These are phyloP conservation scores for Coniella lustricola DNA, from an alignment of 2,329 filamentous ascomycete genomes.

Conservation along the genomic window DNA sequence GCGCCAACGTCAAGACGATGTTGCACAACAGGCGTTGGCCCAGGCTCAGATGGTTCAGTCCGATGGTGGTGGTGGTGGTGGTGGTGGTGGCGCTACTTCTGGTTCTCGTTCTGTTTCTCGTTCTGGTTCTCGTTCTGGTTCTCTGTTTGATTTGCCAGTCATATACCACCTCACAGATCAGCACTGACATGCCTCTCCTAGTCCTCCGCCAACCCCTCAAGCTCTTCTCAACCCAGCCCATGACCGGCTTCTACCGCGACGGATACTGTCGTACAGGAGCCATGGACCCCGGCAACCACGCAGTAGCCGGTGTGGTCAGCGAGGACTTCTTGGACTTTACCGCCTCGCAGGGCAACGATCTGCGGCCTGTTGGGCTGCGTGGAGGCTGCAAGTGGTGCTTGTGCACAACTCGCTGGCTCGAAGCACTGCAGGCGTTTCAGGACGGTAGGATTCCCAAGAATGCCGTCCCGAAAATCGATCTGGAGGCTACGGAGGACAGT, in stretches of 20 bases:
- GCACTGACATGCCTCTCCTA: conserved; percentile 19
- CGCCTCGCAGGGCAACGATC: conserved; percentile 51
- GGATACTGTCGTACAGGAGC: conserved; percentile 50
- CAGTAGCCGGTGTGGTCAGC: conserved; percentile 49
- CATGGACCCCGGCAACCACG: conserved; percentile 52
- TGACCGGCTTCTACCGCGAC: conserved; percentile 55
- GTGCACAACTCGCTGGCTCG: conserved; percentile 52
- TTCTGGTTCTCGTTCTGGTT: too few species aligned
- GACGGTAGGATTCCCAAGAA: conserved; percentile 29
- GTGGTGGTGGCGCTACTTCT: too few species aligned
- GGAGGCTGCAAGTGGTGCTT: conserved; percentile 58
- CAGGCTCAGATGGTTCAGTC: too few species aligned
- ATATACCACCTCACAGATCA: too few species aligned
- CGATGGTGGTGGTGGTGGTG: too few species aligned
- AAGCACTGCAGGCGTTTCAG: conserved; percentile 49
- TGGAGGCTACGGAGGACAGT: conserved; percentile 46
- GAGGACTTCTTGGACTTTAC: conserved; percentile 57
- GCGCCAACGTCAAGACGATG: too few species aligned
- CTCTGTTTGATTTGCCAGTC: too few species aligned
- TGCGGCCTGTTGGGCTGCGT: conserved; percentile 41
- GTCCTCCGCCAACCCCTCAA: conserved; percentile 53
- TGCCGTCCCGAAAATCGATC: conserved; percentile 33
- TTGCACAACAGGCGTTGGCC: too few species aligned
- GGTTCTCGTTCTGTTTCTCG: too few species aligned
- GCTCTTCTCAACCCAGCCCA: conserved; percentile 48